phyloP scores from a whole-genome alignment of 163 green algal species.

The Chlorella variabilis region DNA sequence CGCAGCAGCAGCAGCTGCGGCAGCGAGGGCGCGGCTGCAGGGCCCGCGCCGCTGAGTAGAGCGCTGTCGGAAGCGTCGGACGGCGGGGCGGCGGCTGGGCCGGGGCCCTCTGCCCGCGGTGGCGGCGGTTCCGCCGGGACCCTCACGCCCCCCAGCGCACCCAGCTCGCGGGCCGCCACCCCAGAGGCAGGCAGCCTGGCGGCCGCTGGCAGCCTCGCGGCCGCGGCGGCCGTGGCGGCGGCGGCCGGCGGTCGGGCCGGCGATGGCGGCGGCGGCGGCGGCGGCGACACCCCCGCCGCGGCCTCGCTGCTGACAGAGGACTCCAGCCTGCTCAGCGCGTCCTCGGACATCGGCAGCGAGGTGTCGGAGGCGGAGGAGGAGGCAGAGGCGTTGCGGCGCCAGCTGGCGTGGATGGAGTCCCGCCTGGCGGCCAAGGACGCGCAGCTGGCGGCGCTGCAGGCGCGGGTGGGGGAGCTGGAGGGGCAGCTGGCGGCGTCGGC shows the following conservation, averaged over 20 bases:
- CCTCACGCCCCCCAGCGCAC: background rate
- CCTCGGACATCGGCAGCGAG: background rate
- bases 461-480: conserved; percentile 23
- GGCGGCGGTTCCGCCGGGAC: background rate
- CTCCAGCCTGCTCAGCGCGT: background rate
- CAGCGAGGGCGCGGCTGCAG: background rate
- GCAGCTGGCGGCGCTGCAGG: conserved; percentile 3
- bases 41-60: background rate
- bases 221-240: background rate
- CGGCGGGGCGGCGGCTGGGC: background rate
- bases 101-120: background rate
- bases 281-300: background rate
- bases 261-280: background rate
- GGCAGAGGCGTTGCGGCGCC: conserved; percentile 3
- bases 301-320: background rate
- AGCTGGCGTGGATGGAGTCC: background rate
- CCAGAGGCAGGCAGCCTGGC: background rate
- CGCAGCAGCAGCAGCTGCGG: conserved; percentile 3
- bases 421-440: background rate
- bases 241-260: background rate
- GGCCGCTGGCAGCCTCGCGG: conserved; percentile 12
- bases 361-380: conserved; percentile 8
- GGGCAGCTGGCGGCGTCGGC: conserved; percentile 1
- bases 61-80: background rate
- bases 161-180: background rate